Percentiles rank a stretch among this genome's conserved stretches.
Conservation (phyloP, 305 asterid species). For the Fraxinus sp. region DNA sequence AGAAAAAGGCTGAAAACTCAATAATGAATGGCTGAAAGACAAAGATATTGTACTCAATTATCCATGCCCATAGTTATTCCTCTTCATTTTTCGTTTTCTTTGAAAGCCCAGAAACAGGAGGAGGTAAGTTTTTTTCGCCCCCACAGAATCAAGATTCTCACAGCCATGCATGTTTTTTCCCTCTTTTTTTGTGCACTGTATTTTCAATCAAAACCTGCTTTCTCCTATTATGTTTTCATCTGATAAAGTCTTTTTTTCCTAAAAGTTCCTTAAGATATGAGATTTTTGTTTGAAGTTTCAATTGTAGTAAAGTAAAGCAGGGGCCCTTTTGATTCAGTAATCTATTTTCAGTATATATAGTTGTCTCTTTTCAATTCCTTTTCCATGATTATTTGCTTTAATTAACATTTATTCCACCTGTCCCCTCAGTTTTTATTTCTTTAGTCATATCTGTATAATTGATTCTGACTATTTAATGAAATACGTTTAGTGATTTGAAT, state of each 20-base stretch:
- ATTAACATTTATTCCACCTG: not conserved
- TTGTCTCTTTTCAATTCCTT: not conserved
- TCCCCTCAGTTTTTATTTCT: not conserved
- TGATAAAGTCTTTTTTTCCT: not conserved
- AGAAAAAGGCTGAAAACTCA: not conserved
- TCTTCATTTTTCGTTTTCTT: not conserved
- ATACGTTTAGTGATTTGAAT: not conserved
- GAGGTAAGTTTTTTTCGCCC: not conserved
- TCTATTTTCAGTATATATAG: not conserved
- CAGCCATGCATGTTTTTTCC: not conserved
- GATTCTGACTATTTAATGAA: not conserved
- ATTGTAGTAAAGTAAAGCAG: not conserved
- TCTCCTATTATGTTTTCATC: conserved; percentile 2
- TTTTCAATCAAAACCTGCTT: not conserved
- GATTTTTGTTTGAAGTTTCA: conserved; percentile 1
- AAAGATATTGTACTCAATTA: not conserved
- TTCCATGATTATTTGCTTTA: not conserved
- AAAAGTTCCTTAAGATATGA: not conserved
- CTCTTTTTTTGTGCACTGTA: not conserved
- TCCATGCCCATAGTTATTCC: not conserved
- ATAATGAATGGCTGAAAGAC: not conserved
- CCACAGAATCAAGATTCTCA: not conserved
- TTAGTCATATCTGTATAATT: not conserved
- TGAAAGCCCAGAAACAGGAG: not conserved
- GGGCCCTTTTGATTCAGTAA: not conserved